Percentiles rank a stretch among this genome's conserved stretches.
These are phyloP conservation scores for Allantophomopsis cytisporea DNA, from an alignment of 2,329 filamentous ascomycete species.

Conservation along the genomic window DNA sequence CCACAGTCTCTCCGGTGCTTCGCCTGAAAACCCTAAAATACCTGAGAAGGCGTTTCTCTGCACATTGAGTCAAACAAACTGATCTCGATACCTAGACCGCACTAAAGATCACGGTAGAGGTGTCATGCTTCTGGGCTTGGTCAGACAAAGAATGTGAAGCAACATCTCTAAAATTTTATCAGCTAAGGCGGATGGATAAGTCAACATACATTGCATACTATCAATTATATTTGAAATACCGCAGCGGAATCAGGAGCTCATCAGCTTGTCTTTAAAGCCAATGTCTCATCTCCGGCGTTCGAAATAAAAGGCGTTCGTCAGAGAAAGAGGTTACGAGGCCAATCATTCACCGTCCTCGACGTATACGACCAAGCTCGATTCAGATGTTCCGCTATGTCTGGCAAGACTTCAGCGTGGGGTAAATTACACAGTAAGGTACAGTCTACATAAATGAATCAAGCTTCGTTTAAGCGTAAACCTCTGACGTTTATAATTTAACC, in stretches of 20 bases:
- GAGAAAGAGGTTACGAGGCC: no score
- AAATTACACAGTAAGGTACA: no score
- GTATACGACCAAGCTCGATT: no score
- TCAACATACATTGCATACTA: not conserved
- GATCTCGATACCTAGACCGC: not conserved
- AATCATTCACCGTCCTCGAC: no score
- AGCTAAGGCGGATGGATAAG: not conserved
- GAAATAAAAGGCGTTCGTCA: not conserved
- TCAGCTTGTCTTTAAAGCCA: conserved; percentile 1
- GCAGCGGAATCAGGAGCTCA: not conserved
- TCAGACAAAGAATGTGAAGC: not conserved
- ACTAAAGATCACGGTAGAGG: not conserved
- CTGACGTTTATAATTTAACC: no score
- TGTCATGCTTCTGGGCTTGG: not conserved
- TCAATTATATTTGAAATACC: not conserved
- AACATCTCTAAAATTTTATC: not conserved
- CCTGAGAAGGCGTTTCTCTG: no score
- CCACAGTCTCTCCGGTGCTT: no score
- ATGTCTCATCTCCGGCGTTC: not conserved
- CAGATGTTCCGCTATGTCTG: no score
- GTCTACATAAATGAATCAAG: no score
- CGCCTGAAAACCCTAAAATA: no score
- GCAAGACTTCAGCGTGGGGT: no score
- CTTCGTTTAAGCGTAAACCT: no score
- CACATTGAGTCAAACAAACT: not conserved